Conservation (phyloP, 768 basidiomycete species). For the Russula abietina region DNA sequence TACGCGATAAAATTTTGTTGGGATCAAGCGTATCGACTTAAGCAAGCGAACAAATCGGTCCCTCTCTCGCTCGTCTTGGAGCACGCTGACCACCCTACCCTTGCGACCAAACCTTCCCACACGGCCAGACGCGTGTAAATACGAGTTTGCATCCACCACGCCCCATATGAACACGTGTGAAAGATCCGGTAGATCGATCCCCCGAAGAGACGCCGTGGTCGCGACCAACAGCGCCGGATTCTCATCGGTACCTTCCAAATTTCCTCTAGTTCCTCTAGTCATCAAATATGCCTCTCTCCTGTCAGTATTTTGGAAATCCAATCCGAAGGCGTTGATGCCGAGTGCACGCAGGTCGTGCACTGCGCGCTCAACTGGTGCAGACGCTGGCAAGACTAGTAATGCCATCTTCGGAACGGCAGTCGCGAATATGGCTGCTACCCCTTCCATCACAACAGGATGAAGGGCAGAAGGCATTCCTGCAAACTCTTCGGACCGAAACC, state of each 20-base stretch:
- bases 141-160: constrained; percentile 54
- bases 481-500: constrained; percentile 36
- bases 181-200: constrained; percentile 64
- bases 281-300: constrained; percentile 37
- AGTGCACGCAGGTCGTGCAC: constrained; percentile 58
- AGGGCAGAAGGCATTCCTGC: constrained; percentile 45
- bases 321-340: constrained; percentile 58
- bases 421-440: constrained; percentile 64
- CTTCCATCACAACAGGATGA: constrained; percentile 53
- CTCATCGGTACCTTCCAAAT: constrained; percentile 34
- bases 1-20: neutral
- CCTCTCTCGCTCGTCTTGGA: constrained; percentile 38
- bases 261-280: constrained; percentile 28
- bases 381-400: constrained; percentile 61
- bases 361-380: constrained; percentile 53
- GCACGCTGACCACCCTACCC: constrained; percentile 61
- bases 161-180: constrained; percentile 73
- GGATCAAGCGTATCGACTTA: constrained; percentile 2
- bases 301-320: constrained; percentile 47
- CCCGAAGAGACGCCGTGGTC: constrained; percentile 64
- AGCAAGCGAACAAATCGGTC: constrained; percentile 3
- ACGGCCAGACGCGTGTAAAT: constrained; percentile 66
- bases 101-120: constrained; percentile 64
- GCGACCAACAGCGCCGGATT: constrained; percentile 61
- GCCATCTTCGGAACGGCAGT: constrained; percentile 64